Evolutionary conservation across 495 filamentous ascomycete genomes (phyloP).

Genomic region (Poronia punctata): DNA sequence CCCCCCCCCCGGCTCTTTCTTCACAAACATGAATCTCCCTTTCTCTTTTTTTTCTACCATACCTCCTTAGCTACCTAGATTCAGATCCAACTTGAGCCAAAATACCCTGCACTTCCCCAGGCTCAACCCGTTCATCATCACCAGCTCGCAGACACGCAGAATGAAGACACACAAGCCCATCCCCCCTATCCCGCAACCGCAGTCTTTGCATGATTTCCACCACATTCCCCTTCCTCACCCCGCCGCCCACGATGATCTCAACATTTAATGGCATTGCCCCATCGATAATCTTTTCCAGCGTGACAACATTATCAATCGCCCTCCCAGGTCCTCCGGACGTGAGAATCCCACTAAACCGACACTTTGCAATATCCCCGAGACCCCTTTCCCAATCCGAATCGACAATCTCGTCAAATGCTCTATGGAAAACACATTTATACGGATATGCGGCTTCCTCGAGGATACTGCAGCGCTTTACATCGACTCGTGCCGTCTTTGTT

Average conservation of each 20-base stretch:
- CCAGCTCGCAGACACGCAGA: constrained; percentile 23
- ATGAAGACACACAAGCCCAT: constrained; percentile 20
- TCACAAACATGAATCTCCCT: no score
- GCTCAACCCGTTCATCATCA: constrained; percentile 10
- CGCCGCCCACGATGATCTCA: constrained; percentile 37
- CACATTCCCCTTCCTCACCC: constrained; percentile 29
- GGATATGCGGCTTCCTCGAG: constrained; percentile 22
- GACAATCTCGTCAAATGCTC: constrained; percentile 37
- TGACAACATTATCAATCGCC: constrained; percentile 21
- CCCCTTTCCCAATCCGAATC: constrained; percentile 15
- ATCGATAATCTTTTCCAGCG: constrained; percentile 20
- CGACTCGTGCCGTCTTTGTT: constrained; percentile 8
- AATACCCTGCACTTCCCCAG: constrained; percentile 19
- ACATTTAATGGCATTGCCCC: constrained; percentile 11
- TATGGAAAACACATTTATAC: constrained; percentile 30
- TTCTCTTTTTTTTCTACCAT: no score
- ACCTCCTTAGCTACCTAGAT: no score
- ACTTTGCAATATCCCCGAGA: constrained; percentile 17
- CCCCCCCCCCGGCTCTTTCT: no score
- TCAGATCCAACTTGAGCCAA: constrained; percentile 10
- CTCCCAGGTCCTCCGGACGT: constrained; percentile 35
- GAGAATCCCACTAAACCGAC: constrained; percentile 32
- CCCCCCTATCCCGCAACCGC: constrained; percentile 6
- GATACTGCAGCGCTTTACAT: constrained; percentile 19
- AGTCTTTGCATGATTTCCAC: constrained; percentile 10